A percentile compares a stretch with the other conserved stretches of the same genome.
phyloP scores from a whole-genome alignment of 352 stramenopile species.

The Globisporangium heterothallicum region DNA sequence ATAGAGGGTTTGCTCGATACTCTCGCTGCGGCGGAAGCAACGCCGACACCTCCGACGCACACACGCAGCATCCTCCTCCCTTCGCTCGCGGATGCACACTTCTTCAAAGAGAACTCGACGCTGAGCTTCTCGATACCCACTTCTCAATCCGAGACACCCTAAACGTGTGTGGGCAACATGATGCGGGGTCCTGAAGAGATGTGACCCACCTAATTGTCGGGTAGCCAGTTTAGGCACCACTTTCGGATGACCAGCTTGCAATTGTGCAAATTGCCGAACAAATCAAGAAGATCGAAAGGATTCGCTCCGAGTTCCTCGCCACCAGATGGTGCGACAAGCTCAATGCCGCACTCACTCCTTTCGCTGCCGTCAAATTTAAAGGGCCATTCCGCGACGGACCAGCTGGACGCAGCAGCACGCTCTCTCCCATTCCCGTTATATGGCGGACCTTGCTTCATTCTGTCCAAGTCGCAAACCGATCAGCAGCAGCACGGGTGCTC shows the following conservation, averaged over 20 bases:
- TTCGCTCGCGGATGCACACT: too few relatives aligned
- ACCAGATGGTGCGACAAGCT: background rate
- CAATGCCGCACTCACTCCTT: too few relatives aligned
- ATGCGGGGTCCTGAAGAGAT: background rate
- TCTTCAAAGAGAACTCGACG: background rate
- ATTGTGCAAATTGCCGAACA: too few relatives aligned
- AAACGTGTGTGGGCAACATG: background rate
- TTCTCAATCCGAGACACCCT: background rate
- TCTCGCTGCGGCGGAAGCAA: background rate
- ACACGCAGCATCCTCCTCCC: background rate
- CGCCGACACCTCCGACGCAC: background rate
- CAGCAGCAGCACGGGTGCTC: too few relatives aligned
- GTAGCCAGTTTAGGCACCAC: too few relatives aligned
- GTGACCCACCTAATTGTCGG: background rate
- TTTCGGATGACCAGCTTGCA: background rate
- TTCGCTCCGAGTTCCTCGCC: background rate
- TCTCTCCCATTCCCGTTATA: too few relatives aligned
- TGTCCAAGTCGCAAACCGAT: too few relatives aligned
- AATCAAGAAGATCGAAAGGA: too few relatives aligned
- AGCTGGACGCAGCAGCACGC: too few relatives aligned
- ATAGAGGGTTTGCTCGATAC: background rate
- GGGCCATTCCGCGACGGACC: too few relatives aligned
- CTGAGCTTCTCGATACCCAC: background rate
- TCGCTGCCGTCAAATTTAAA: too few relatives aligned
- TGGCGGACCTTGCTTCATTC: too few relatives aligned